Percentiles rank a stretch among this genome's conserved stretches.
These are phyloP conservation scores for Linum tenue DNA, from an alignment of 345 rosid species.

Conservation along the genomic window DNA sequence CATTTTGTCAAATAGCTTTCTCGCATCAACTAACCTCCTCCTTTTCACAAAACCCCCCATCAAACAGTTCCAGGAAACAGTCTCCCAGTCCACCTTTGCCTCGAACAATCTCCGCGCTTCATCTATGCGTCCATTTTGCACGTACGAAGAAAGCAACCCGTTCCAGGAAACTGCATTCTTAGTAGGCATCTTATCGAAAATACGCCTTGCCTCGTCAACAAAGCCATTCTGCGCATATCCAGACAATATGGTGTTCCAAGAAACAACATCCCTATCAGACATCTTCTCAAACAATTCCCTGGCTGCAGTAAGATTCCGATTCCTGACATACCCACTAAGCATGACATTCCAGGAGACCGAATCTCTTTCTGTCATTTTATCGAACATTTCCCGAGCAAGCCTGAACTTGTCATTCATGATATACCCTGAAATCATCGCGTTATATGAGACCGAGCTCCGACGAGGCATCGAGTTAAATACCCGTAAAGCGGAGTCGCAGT, in stretches of 20 bases:
- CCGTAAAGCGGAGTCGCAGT: conserved; percentile 31
- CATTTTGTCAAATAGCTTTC: conserved; percentile 41
- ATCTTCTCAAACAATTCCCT: conserved; percentile 43
- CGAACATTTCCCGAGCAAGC: conserved; percentile 37
- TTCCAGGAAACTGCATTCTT: conserved; percentile 66
- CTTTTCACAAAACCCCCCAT: conserved; percentile 56
- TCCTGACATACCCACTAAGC: conserved; percentile 46
- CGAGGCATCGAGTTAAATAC: conserved; percentile 44
- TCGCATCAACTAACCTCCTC: conserved; percentile 39
- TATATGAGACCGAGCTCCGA: conserved; percentile 42
- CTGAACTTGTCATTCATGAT: conserved; percentile 28
- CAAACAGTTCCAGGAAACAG: conserved; percentile 53
- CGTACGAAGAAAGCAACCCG: conserved; percentile 55
- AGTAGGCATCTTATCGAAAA: conserved; percentile 36
- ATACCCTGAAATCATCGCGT: conserved; percentile 40
- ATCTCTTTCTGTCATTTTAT: conserved; percentile 36
- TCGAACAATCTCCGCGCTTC: conserved; percentile 45
- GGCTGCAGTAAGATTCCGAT: conserved; percentile 41
- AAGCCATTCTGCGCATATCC: conserved; percentile 56
- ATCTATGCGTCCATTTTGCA: conserved; percentile 33
- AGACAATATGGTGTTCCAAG: conserved; percentile 54
- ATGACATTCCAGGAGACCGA: conserved; percentile 47
- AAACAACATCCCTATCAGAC: conserved; percentile 40
- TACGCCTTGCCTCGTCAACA: conserved; percentile 40
- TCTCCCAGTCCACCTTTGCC: conserved; percentile 38